Percentiles rank a stretch among this genome's conserved stretches.
phyloP scores from a whole-genome alignment of 176 grass and related monocot species.

The Avena atlantica region DNA sequence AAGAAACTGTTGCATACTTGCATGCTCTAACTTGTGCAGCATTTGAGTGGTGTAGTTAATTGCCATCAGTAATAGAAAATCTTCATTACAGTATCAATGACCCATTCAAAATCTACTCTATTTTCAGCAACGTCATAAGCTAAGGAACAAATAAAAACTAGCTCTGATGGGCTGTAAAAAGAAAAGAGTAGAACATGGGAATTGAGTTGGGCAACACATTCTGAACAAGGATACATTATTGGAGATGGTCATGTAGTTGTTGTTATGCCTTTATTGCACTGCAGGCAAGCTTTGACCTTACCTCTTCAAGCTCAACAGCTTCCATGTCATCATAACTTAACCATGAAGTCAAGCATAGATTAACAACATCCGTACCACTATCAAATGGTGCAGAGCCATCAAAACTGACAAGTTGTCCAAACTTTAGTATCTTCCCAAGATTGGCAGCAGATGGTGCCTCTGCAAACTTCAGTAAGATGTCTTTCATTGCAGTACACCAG shows the following conservation, averaged over 20 bases:
- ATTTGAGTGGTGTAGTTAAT: slow-evolving; percentile 12
- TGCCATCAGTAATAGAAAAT: slow-evolving; percentile 4
- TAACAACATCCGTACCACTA: slow-evolving; percentile 58
- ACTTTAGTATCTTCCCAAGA: slow-evolving; percentile 71
- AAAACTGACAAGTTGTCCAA: slow-evolving; percentile 51
- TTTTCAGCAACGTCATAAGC: slow-evolving; percentile 24
- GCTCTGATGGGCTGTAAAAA: slow-evolving; percentile 16
- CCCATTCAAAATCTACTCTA: slow-evolving; percentile 18
- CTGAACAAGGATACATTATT: slow-evolving; percentile 35
- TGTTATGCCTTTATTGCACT: slow-evolving; percentile 44
- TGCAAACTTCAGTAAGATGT: slow-evolving; percentile 67
- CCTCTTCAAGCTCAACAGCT: slow-evolving; percentile 64
- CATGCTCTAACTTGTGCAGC: slow-evolving; percentile 5
- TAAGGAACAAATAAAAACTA: slow-evolving; percentile 28
- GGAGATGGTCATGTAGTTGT: slow-evolving; percentile 32
- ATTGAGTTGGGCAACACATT: slow-evolving; percentile 35
- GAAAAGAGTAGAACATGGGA: not conserved
- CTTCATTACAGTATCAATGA: not conserved
- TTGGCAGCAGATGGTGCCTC: slow-evolving; percentile 69
- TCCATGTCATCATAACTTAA: slow-evolving; percentile 66
- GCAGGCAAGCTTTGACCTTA: slow-evolving; percentile 62
- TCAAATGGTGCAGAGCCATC: slow-evolving; percentile 27
- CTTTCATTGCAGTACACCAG: slow-evolving; percentile 83
- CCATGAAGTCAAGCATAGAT: slow-evolving; percentile 78
- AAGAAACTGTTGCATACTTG: slow-evolving; percentile 17